A percentile compares a stretch with the other conserved stretches of the same genome.
Evolutionary conservation across 106 monocot genomes (phyloP).

Genomic region (Posidonia australis): DNA sequence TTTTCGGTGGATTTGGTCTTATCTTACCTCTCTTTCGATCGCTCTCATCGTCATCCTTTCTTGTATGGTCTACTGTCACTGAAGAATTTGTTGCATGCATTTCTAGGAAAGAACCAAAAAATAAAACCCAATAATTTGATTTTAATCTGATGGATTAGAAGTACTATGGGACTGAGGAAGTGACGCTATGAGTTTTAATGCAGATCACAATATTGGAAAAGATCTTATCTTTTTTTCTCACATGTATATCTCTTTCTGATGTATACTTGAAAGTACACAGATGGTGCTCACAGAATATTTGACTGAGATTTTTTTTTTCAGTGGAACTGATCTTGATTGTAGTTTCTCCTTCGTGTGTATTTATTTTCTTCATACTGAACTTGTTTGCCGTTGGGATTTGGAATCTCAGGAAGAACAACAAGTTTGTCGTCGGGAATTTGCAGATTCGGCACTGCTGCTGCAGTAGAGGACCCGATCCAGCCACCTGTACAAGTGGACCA

Average conservation of each 20-base stretch:
- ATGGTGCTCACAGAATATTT: no score
- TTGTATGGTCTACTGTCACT: no score
- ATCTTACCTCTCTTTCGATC: no score
- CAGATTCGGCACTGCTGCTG: slow-evolving; percentile 51
- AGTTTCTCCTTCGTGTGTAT: not conserved
- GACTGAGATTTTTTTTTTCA: not conserved
- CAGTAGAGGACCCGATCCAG: slow-evolving; percentile 51
- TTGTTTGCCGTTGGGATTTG: not conserved
- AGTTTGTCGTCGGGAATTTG: slow-evolving; percentile 11
- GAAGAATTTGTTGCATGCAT: not conserved
- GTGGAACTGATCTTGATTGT: not conserved
- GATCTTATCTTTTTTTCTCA: no score
- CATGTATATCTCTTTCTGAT: no score
- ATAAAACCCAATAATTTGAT: no score
- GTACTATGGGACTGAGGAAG: no score
- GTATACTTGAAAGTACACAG: no score
- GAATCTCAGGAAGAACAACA: slow-evolving; percentile 20
- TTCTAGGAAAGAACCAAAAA: not conserved
- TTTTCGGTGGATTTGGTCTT: no score
- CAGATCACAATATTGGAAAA: no score
- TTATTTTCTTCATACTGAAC: not conserved
- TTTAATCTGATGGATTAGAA: not conserved
- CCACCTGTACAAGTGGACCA: slow-evolving; percentile 66
- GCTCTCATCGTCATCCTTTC: no score
- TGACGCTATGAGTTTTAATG: no score